A percentile compares a stretch with the other conserved stretches of the same genome.
These are phyloP conservation scores for Taphrina flavorubra DNA, from an alignment of 1,139 yeast genomes.

Conservation along the genomic window DNA sequence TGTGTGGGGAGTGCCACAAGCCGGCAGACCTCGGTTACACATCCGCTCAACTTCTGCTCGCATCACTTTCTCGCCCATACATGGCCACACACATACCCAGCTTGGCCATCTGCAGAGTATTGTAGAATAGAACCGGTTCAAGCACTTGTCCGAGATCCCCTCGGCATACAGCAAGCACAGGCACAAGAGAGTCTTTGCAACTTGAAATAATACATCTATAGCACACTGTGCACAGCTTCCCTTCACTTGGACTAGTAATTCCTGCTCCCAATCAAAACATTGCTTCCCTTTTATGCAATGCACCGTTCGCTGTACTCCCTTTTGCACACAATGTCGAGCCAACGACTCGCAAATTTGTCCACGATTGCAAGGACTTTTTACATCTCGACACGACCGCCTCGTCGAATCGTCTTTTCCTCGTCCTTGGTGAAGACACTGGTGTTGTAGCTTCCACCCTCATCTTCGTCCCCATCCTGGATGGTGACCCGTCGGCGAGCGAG, in stretches of 20 bases:
- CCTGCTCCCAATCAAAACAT: not conserved
- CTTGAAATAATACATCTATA: not conserved
- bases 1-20: not conserved
- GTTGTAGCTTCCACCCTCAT: slow-evolving; percentile 33
- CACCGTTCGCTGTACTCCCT: not conserved
- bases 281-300: slow-evolving; percentile 2
- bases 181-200: not conserved
- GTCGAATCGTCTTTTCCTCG: slow-evolving; percentile 27
- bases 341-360: no score
- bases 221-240: not conserved
- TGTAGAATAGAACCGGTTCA: no score
- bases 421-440: slow-evolving; percentile 34
- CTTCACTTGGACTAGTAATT: not conserved
- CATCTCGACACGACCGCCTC: slow-evolving; percentile 33
- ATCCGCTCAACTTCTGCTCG: not conserved
- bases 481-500: slow-evolving; percentile 38
- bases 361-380: not conserved
- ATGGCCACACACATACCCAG: no score
- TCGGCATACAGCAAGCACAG: not conserved
- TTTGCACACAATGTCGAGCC: not conserved
- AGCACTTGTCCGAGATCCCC: no score
- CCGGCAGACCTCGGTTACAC: slow-evolving; percentile 8
- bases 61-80: no score
- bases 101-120: no score
- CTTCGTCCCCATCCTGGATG: slow-evolving; percentile 30